Percentiles rank a stretch among this genome's conserved stretches.
These are phyloP conservation scores for Xerocomus potaroensis DNA, from an alignment of 768 basidiomycete genomes.

Conservation along the genomic window DNA sequence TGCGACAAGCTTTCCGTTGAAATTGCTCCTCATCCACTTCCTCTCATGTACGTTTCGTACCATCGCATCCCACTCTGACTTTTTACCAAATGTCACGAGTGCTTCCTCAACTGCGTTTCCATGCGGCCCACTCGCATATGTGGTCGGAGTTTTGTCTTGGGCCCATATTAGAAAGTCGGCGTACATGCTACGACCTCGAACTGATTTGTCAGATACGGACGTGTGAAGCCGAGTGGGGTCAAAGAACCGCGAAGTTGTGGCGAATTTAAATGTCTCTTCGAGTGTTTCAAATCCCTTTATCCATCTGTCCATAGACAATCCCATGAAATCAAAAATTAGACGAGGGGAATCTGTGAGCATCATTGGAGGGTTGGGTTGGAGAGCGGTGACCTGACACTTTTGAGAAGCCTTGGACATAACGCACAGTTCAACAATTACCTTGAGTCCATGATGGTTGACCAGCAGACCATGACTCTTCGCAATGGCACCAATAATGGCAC, in stretches of 20 bases:
- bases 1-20: conserved; percentile 47
- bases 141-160: conserved; percentile 18
- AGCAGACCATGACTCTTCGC: conserved; percentile 47
- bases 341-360: conserved; percentile 47
- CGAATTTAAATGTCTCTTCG: conserved; percentile 55
- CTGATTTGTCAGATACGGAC: conserved; percentile 40
- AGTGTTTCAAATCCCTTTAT: conserved; percentile 51
- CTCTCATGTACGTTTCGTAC: conserved; percentile 25
- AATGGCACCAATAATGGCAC: conserved; percentile 62
- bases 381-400: conserved; percentile 21
- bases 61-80: conserved; percentile 41
- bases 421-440: conserved; percentile 34
- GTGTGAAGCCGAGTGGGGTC: conserved; percentile 37
- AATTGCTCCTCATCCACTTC: conserved; percentile 39
- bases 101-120: conserved; percentile 40
- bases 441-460: conserved; percentile 53
- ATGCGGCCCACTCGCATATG: conserved; percentile 10
- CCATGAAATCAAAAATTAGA: conserved; percentile 53
- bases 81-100: conserved; percentile 48
- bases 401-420: conserved; percentile 11
- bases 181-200: conserved; percentile 53
- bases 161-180: conserved; percentile 53
- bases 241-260: conserved; percentile 50
- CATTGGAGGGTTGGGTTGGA: conserved; percentile 37
- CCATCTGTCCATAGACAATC: conserved; percentile 50